These are phyloP conservation scores for Thecamonas trahens DNA, from an alignment of 78 protist species.

Conservation along the genomic window DNA sequence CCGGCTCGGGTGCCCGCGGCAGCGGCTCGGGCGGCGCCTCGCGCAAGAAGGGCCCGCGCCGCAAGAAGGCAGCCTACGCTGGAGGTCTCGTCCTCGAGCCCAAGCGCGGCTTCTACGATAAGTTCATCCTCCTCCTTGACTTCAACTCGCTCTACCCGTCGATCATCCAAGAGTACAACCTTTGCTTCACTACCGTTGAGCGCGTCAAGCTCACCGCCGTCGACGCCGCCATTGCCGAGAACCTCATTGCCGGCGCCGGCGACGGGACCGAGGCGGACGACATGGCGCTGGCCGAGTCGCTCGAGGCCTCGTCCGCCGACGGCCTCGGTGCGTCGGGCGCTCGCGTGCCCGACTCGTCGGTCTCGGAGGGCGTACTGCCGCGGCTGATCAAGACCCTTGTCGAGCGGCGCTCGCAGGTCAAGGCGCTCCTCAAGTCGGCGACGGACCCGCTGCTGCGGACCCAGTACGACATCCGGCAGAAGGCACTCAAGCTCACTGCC, in stretches of 20 bases:
- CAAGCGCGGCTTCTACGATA: conserved; percentile 86
- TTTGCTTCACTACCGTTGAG: conserved; percentile 95
- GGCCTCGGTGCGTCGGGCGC: neutral
- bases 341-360: neutral
- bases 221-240: neutral
- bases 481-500: conserved; percentile 90
- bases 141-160: conserved; percentile 99
- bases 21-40: neutral
- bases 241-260: neutral
- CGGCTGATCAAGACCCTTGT: conserved; percentile 51
- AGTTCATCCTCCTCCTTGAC: conserved; percentile 91
- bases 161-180: conserved; percentile 93
- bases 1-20: neutral
- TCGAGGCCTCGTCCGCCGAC: too few relatives aligned
- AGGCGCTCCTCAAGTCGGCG: conserved; percentile 43
- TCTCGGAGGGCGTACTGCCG: conserved; percentile 74
- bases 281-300: too few relatives aligned
- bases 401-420: conserved; percentile 42
- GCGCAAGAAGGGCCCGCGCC: neutral
- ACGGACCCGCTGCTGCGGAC: neutral
- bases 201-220: conserved; percentile 4
- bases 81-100: conserved; percentile 96
- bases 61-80: conserved; percentile 47
- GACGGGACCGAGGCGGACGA: neutral
- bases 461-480: conserved; percentile 26